Evolutionary conservation across 2,329 filamentous ascomycete genomes (phyloP), one percentile per base, ranked within the genome.

Genomic region (Magnaporthiopsis incrustans): DNA sequence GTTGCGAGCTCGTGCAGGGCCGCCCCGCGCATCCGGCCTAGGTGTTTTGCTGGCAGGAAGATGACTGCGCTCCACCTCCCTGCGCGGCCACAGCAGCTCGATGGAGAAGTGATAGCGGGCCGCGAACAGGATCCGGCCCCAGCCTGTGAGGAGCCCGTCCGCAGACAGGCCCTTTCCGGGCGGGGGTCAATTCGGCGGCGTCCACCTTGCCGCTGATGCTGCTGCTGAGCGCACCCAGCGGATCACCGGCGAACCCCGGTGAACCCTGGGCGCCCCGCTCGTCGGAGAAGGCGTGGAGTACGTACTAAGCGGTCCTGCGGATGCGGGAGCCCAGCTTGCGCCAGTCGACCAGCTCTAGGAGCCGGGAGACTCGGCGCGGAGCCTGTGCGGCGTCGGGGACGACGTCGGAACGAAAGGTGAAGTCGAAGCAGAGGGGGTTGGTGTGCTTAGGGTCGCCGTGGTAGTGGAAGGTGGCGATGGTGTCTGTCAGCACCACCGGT

Each of bases 321-420:
- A 82, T 66, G 6, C 80, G 74, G 7, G 78, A 81, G 0, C 78
- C 79, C 1, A 83, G 67, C 65, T 79, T 79, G 33, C 73, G 74
- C 81, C 80, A 83, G 44, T 77, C 77, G 1, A 75, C 77, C 10
- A 73, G 75, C 15, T 77, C 72, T 10, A 82, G 66, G 18, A 83
- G 68, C 18, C 67, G 69, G 12, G 70, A 68, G 1, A 82, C n/a
- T n/a, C n/a, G 6, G 58, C 63, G 2, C 71, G 69, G 1, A 83
- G 71, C 30, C 59, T 72, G 77, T 0, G 75, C 67, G 0, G 74
- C 67, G 64, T 83, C 79, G 4, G 83, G 73, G 1, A 81, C 77
- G 65, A 79, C 76, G 65, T 82, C 76, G 67, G 82, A 82, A 4
- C 72, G 71, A 35, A 81, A 71, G 0, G 74, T 74, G 71, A 71